phyloP scores from a whole-genome alignment of 148 eudicot genomes.

The Limonium bicolor region DNA sequence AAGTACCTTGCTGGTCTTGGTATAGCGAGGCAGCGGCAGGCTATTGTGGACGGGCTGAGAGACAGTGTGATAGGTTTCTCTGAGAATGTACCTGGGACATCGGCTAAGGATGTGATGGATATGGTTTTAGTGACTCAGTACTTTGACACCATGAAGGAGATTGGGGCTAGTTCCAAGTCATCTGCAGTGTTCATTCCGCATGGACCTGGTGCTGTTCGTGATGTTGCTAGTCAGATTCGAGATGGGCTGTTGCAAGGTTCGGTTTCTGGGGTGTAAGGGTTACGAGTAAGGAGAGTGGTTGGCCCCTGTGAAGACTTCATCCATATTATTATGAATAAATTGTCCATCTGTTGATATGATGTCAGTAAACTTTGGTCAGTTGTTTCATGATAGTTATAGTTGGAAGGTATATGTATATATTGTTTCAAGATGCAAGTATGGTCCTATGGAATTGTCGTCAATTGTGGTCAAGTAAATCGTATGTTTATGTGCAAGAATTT shows the following conservation, averaged over 20 bases:
- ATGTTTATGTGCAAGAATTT: too few species aligned
- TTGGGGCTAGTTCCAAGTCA: slow-evolving; percentile 26
- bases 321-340: too few species aligned
- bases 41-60: slow-evolving; percentile 26
- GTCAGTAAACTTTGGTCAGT: too few species aligned
- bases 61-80: slow-evolving; percentile 29
- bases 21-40: slow-evolving; percentile 30
- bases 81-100: slow-evolving; percentile 18
- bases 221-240: slow-evolving; percentile 23
- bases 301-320: background rate
- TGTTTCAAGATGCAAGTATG: too few species aligned
- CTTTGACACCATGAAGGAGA: slow-evolving; percentile 37
- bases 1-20: slow-evolving; percentile 28
- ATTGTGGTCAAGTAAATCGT: too few species aligned
- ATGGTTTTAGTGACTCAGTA: slow-evolving; percentile 30
- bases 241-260: slow-evolving; percentile 27
- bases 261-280: background rate
- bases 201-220: slow-evolving; percentile 32
- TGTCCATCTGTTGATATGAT: too few species aligned
- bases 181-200: slow-evolving; percentile 31
- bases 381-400: too few species aligned
- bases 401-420: too few species aligned
- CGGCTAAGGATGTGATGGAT: slow-evolving; percentile 30
- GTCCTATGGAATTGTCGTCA: too few species aligned
- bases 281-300: background rate